Base-by-base conservation (phyloP, 352 stramenopile genomes). In the Phytophthora parvispora region DNA sequence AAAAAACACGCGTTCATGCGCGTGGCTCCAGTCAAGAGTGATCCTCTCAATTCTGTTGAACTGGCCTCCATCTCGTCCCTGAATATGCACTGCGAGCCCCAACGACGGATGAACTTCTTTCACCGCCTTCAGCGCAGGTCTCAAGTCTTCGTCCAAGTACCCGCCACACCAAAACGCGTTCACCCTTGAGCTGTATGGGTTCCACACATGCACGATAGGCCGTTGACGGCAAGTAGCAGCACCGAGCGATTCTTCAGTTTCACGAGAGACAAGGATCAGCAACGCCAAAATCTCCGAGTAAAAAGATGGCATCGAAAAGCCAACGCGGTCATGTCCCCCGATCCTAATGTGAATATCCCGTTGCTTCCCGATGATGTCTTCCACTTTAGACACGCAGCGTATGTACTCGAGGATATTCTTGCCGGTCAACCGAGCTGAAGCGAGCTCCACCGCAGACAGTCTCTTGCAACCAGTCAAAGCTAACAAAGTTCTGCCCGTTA, bases 351-450 rank as follows among this genome's bases (percentile, higher is more conserved):
- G 3, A 48, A 48, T 31, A 32, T 13, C 25, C 16, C 34, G 52
- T 8, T 34, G 31, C 12, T 22, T 48, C 22, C 13, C 32, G 1
- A 48, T 28, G 9, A 2, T 12, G 16, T 49, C 42, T 27, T 49
- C n/a, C 20, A 49, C 20, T 16, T 27, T 49, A 3, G 42, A 49
- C 42, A 49, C n/a, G 10, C 8, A 27, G 20, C 52, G 52, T 7
- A 60, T 12, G 18, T 60, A 48, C 34, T 60, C 52, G n/a, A 60
- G 34, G 6, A 60, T 28, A 18, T 25, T 16, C 4, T 34, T 49
- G 15, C 34, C 52, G 15, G 34, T 60, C 31, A 60, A 28, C 9
- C 52, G 31, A 60, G 52, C 31, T 27, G 32, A 34, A 27, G 40
- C n/a, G 9, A 48, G 40, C 20, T 24, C 20, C 20, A 49, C 8